Evolutionary conservation across 768 basidiomycete genomes (phyloP), one percentile per base, ranked within the genome.

Genomic region (Boletus reticulatus): DNA sequence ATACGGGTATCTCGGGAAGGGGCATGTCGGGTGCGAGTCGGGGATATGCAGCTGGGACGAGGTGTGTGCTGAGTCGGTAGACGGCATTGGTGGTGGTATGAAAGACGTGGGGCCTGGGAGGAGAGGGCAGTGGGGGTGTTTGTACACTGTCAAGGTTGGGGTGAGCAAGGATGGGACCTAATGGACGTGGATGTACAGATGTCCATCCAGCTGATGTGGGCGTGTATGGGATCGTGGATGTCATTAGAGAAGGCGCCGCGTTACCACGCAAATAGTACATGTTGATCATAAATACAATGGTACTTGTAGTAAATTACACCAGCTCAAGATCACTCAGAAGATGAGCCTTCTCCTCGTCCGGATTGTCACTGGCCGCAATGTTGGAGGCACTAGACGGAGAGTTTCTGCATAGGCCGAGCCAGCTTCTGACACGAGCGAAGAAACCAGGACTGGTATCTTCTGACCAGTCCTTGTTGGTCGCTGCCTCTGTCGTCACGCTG

Each of bases 21-120:
- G 71, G 67, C 43, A 62, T 46, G 17, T 71, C 53, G 4, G 67
- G 67, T 7, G 43, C 41, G 17, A 60, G 44, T 12, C 70, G 58
- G 16, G 71, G 70, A 49, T 57, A 71, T 8, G 66, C 65, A 13
- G 67, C 68, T 0, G 70, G 72, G 31, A 72, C 44, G 52, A 72
- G 48, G 19, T 72, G 70, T 12, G 70, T 72, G 10, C 57, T 72
- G 44, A 70, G 58, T 13, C 38, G 53, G 45, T 68, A 72, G 14
- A 50, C 43, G 9, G 56, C 58, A 38, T 59, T 50, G 13, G 37
- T 0, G 14, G 63, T 58, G 19, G 56, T 53, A 31, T 69, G 63
- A 48, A 71, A 68, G 20, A 56, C 12, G 29, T 55, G 32, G 5
- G 52, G 42, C 27, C 70, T 64, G 11, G 50, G 49, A 29, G 64